Base-by-base conservation (phyloP, 2,329 filamentous ascomycete genomes). In the Phialophora verrucosa region DNA sequence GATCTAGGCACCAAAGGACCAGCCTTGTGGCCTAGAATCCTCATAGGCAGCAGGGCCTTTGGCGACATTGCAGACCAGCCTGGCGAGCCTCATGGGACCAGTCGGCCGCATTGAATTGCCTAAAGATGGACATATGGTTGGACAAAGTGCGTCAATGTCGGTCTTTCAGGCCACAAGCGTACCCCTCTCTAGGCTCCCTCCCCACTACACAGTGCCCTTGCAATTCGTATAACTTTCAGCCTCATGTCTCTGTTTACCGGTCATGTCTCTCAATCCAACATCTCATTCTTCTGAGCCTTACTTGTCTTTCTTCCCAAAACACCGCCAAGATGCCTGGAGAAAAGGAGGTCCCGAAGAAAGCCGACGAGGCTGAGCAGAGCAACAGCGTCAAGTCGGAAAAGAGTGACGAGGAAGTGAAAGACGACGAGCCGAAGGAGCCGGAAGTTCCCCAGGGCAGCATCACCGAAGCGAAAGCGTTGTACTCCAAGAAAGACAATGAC, bases 401-500 rank as follows among this genome's bases (percentile, higher is more conserved):
- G 17, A 31, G 20, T 7, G 51, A 63, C n/a, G 4, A 62, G 32
- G 47, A 31, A 51, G 38, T 42, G 27, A 50, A 57, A 20, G 63
- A 57, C 4, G 51, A 62, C 23, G 29, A 50, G 29, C 57, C 57
- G 23, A 60, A 60, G 44, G 64, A 53, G 31, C 59, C 63, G 8
- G 54, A 73, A 23, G 73, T 69, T 14, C 65, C 70, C 1, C 57
- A 55, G 2, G 76, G 76, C 7, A 76, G 76, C 59, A 71, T 78
- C 56, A 76, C 76, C 50, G 79, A 79, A 8, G 73, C 79, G 25
- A 83, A 83, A 73, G 76, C 83, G 29, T 75, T 86, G 4, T 86
- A 85, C 67, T 77, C 79, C 29, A 81, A 81, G 51, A 82, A 83
- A 67, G 81, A 81, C 60, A 85, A 87, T 72, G 76, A 81, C 11